Conservation (phyloP, 805 yeast genomes). For the Wickerhamiella occidentalis region DNA sequence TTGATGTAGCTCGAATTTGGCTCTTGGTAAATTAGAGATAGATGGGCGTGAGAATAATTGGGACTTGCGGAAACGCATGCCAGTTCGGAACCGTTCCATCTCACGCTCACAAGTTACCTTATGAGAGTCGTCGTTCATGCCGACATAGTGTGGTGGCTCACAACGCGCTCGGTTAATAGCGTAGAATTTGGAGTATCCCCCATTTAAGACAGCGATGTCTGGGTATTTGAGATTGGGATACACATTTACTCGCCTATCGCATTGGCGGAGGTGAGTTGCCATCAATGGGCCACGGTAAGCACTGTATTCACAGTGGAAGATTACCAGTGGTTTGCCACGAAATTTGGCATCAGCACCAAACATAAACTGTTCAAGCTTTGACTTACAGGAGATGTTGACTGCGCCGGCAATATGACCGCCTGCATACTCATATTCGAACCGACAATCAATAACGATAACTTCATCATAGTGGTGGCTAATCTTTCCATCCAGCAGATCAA, state of each 20-base stretch:
- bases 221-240: constrained; percentile 83
- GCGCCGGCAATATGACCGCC: constrained; percentile 92
- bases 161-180: constrained; percentile 48
- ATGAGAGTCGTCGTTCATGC: constrained; percentile 58
- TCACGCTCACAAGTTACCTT: constrained; percentile 41
- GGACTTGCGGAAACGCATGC: constrained; percentile 26
- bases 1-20: neutral
- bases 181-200: constrained; percentile 79
- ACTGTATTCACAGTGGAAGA: constrained; percentile 93
- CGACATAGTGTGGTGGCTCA: constrained; percentile 66
- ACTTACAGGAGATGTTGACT: constrained; percentile 58
- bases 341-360: constrained; percentile 26
- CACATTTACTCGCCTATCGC: constrained; percentile 65
- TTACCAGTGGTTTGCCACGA: constrained; percentile 32
- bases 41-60: constrained; percentile 7
- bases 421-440: constrained; percentile 80
- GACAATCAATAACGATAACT: constrained; percentile 62
- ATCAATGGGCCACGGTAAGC: constrained; percentile 87
- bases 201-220: constrained; percentile 75
- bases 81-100: constrained; percentile 40
- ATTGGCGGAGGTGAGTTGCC: constrained; percentile 74
- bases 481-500: constrained; percentile 46
- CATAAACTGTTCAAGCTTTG: constrained; percentile 51
- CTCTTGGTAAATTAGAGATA: neutral
- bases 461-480: constrained; percentile 42